These are phyloP conservation scores for Limnanthes douglasii DNA, from an alignment of 345 rosid species.

Conservation along the genomic window DNA sequence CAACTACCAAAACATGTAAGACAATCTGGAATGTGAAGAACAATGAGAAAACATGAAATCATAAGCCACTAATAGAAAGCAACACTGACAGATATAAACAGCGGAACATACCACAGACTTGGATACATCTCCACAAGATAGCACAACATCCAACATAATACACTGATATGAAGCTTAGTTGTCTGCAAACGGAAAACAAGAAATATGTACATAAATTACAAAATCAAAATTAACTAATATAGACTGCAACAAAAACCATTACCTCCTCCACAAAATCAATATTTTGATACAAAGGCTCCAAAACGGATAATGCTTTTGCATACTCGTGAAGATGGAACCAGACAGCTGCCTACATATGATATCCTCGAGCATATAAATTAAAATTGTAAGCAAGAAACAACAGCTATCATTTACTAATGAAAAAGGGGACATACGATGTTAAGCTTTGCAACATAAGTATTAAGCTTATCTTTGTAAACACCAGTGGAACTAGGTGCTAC, in stretches of 20 bases:
- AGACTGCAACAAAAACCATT: no score
- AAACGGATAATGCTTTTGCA: no score
- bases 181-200: conserved; percentile 41
- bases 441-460: conserved; percentile 39
- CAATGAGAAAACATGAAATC: no score
- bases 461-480: conserved; percentile 44
- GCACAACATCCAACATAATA: conserved; percentile 46
- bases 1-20: no score
- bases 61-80: not conserved
- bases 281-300: conserved; percentile 52
- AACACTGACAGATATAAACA: no score
- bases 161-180: conserved; percentile 55
- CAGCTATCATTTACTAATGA: no score
- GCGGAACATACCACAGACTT: conserved; percentile 45
- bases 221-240: no score
- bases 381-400: conserved; percentile 5
- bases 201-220: no score
- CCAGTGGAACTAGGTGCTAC: conserved; percentile 19
- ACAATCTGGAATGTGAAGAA: no score
- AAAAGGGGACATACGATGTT: conserved; percentile 33
- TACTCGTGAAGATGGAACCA: no score
- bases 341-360: no score
- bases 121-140: conserved; percentile 55
- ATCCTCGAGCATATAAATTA: no score
- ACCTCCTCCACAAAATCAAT: conserved; percentile 72